Percentiles rank a stretch among this genome's conserved stretches.
Evolutionary conservation across 192 early-diverging fungal genomes (phyloP).

Genomic region (Anaeromyces robustus): DNA sequence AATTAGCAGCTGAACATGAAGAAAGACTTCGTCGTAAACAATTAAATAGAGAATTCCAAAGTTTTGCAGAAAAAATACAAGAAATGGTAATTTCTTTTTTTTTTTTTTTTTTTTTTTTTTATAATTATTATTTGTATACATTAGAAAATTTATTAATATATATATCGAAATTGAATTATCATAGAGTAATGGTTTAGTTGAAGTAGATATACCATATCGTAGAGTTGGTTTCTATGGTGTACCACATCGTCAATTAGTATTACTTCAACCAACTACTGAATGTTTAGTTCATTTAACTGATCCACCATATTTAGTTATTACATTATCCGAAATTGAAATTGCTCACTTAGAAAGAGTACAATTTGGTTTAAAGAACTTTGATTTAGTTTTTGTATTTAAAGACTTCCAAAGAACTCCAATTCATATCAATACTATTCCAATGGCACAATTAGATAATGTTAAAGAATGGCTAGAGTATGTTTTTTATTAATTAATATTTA

Average conservation of each 20-base stretch:
- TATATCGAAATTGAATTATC: no score
- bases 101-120: no score
- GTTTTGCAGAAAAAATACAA: conserved; percentile 79
- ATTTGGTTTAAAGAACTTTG: conserved; percentile 96
- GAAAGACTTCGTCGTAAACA: conserved; percentile 66
- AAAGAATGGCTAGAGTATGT: conserved; percentile 91
- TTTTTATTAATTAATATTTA: no score
- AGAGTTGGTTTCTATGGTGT: conserved; percentile 92
- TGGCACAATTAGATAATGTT: conserved; percentile 76
- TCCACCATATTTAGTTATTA: conserved; percentile 78
- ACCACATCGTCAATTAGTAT: conserved; percentile 74
- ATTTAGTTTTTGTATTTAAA: conserved; percentile 94
- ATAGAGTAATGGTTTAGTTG: conserved; percentile 57
- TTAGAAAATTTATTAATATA: no score
- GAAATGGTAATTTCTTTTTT: conserved; percentile 51
- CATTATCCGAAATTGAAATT: conserved; percentile 81
- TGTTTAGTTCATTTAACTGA: conserved; percentile 93
- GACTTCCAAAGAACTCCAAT: conserved; percentile 73
- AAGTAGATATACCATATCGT: conserved; percentile 85
- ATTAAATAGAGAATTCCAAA: conserved; percentile 86
- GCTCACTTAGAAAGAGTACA: conserved; percentile 93
- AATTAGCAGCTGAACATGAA: conserved; percentile 88
- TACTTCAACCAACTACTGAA: conserved; percentile 88
- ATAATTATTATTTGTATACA: no score
- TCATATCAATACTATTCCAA: conserved; percentile 93